Evolutionary conservation across 306 rosid genomes (phyloP).

Genomic region (Ochetophila trinervis): DNA sequence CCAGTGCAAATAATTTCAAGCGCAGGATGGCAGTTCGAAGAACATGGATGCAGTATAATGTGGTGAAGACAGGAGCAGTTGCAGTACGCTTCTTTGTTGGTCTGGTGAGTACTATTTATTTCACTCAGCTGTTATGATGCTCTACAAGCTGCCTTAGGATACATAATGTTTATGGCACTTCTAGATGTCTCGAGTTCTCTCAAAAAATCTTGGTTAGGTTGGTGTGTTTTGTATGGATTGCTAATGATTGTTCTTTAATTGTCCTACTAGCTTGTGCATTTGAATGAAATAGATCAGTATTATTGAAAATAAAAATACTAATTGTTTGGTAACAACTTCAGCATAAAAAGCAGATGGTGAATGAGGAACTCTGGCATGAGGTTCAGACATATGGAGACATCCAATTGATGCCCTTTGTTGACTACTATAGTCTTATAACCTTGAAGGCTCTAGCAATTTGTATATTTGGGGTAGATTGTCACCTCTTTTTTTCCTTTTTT

Average conservation of each 20-base stretch:
- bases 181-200: no score
- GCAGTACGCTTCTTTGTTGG: conserved; percentile 85
- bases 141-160: no score
- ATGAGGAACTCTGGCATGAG: conserved; percentile 68
- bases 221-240: no score
- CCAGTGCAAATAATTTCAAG: conserved; percentile 76
- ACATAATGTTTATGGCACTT: no score
- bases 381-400: conserved; percentile 61
- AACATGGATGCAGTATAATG: conserved; percentile 84
- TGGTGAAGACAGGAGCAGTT: conserved; percentile 44
- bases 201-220: no score
- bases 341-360: conserved; percentile 62
- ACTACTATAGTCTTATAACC: conserved; percentile 62
- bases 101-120: conserved; percentile 42
- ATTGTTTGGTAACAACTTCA: conserved; percentile 22
- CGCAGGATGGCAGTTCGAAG: conserved; percentile 80
- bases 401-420: conserved; percentile 71
- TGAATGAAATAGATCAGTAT: no score
- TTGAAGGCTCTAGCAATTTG: conserved; percentile 67
- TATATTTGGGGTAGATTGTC: conserved; percentile 54
- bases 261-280: no score
- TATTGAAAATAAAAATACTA: no score
- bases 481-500: no score
- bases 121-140: no score
- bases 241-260: no score